phyloP scores from a whole-genome alignment of 2,329 filamentous ascomycete species.

The Dichotomopilus funicola region DNA sequence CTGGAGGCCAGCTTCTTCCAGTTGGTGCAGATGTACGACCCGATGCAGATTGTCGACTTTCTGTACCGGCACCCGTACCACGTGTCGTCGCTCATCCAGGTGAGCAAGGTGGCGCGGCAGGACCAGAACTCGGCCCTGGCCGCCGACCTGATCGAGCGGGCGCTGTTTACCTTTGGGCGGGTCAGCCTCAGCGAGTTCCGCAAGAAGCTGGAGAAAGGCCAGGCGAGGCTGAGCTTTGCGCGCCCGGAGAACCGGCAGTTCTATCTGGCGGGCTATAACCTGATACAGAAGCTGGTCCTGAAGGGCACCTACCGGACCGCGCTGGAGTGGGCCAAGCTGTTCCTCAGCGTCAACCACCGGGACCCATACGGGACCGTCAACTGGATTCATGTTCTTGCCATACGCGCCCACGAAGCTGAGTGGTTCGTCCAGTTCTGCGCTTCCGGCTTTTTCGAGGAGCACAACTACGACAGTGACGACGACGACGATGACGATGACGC shows the following conservation, averaged over 20 bases:
- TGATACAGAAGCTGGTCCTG: slow-evolving; percentile 75
- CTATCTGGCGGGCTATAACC: slow-evolving; percentile 83
- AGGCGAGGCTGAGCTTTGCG: slow-evolving; percentile 72
- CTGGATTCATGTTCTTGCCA: slow-evolving; percentile 73
- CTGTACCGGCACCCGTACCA: slow-evolving; percentile 78
- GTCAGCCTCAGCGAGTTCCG: slow-evolving; percentile 79
- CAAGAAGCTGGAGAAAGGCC: slow-evolving; percentile 66
- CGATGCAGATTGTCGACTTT: slow-evolving; percentile 71
- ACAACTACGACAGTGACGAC: no score
- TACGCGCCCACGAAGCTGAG: slow-evolving; percentile 70
- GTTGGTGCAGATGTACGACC: slow-evolving; percentile 77
- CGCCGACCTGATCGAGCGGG: slow-evolving; percentile 81
- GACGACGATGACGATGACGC: no score
- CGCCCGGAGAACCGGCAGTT: slow-evolving; percentile 87
- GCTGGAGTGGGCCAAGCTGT: slow-evolving; percentile 85
- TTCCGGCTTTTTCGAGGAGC: slow-evolving; percentile 33
- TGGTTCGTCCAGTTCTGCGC: slow-evolving; percentile 67
- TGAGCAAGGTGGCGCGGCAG: slow-evolving; percentile 85
- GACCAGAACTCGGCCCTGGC: slow-evolving; percentile 82
- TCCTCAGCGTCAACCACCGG: slow-evolving; percentile 65
- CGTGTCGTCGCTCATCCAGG: slow-evolving; percentile 86
- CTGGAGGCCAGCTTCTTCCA: slow-evolving; percentile 70
- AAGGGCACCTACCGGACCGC: slow-evolving; percentile 93
- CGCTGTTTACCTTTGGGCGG: slow-evolving; percentile 88
- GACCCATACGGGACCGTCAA: slow-evolving; percentile 83